These are phyloP conservation scores for Pachysandra terminalis DNA, from an alignment of 164 flowering plant genomes.

Conservation along the genomic window DNA sequence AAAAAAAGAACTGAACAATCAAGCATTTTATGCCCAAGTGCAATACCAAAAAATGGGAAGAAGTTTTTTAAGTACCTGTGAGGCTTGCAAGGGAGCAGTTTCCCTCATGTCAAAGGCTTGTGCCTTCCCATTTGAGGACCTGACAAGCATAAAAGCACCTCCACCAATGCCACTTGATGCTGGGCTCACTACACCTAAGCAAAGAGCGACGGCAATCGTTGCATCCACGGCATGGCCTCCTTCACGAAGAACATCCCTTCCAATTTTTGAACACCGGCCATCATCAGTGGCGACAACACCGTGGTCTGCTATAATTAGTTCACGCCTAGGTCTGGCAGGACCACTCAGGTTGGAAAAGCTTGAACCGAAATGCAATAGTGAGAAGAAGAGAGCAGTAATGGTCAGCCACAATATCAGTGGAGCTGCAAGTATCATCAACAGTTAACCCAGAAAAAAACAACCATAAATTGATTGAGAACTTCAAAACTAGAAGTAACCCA, in stretches of 20 bases:
- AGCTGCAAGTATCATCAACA: conserved; percentile 7
- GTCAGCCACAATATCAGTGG: conserved; percentile 5
- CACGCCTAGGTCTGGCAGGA: conserved; percentile 10
- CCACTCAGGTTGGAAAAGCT: neutral
- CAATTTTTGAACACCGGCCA: conserved; percentile 55
- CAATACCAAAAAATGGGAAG: neutral
- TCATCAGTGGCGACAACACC: conserved; percentile 66
- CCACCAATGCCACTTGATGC: conserved; percentile 79
- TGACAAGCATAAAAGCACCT: conserved; percentile 55
- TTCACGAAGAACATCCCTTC: conserved; percentile 37
- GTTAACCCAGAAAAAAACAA: too few species aligned
- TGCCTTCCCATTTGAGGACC: conserved; percentile 34
- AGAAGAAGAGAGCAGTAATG: conserved; percentile 10
- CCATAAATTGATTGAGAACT: too few species aligned
- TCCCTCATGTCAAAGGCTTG: conserved; percentile 64
- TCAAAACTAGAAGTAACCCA: too few species aligned
- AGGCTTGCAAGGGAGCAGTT: conserved; percentile 55
- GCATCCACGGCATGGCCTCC: conserved; percentile 77
- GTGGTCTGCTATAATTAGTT: conserved; percentile 23
- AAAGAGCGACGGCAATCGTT: conserved; percentile 55
- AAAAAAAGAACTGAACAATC: too few species aligned
- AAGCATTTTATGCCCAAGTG: too few species aligned
- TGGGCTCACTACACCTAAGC: conserved; percentile 67
- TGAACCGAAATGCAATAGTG: conserved; percentile 12
- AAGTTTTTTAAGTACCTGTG: conserved; percentile 32